Base-by-base conservation (phyloP, 2,329 filamentous ascomycete genomes). In the Verticillium nubilum region DNA sequence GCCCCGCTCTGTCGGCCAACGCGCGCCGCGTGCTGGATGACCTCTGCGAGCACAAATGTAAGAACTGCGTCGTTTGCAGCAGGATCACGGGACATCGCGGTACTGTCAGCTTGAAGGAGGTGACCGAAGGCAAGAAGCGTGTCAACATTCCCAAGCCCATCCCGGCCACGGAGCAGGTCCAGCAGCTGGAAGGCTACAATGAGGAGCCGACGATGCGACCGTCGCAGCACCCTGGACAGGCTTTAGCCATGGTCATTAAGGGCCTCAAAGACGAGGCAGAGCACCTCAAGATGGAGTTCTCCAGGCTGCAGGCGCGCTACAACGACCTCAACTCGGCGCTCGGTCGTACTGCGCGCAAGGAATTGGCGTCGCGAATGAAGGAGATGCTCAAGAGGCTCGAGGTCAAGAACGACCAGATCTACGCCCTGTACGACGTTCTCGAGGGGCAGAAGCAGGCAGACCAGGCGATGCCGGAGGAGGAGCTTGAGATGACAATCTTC, bases 161-260 rank as follows among this genome's bases (percentile, higher is more conserved):
- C 52, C 86, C 88, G 15, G 84, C 89, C 58, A 88, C 86, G 0
- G 83, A 87, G 70, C 85, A 72, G 72, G 80, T 82, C 52, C 76
- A 81, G 12, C 77, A 80, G 62, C 69, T 78, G n/a, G 25, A 23
- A 23, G 52, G 62, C 10, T 69, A 79, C 60, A 82, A 86, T 13
- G 81, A 84, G 47, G 80, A 84, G 55, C 74, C 75, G 2, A 88
- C 84, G 1, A 77, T 88, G 67, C 86, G 89, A 5, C 86, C 88
- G 5, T 81, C 87, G 1, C 87, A 91, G 68, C 77, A 85, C 1
- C 91, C 91, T 0, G 86, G 83, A 4, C 75, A 87, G 52, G 91
- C 92, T 10, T 83, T 97, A 26, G 89, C 90, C 7, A 85, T 87
- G n/a, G 90, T 96, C 25, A 87, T 96, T 71, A 95, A 96, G 74